phyloP scores from a whole-genome alignment of 495 filamentous ascomycete species.

The Platismatia glauca region DNA sequence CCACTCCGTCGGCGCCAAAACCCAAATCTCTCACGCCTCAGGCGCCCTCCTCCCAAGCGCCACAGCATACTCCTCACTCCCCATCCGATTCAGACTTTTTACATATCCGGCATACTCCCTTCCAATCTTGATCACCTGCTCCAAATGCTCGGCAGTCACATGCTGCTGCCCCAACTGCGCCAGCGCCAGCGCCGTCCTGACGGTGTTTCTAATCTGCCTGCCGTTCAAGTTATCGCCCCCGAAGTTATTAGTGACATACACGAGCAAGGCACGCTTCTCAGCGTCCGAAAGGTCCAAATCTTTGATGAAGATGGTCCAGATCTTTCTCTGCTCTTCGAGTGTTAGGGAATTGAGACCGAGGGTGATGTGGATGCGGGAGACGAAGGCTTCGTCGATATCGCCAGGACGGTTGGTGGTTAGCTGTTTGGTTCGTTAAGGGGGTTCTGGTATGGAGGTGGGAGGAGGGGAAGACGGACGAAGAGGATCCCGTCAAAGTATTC shows the following conservation, averaged over 20 bases:
- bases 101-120: conserved; percentile 17
- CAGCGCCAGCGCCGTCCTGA: conserved; percentile 19
- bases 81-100: conserved; percentile 11
- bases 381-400: conserved; percentile 22
- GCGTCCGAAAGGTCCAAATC: conserved; percentile 15
- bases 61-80: conserved; percentile 15
- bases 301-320: conserved; percentile 21
- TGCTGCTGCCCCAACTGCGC: conserved; percentile 14
- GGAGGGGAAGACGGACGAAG: conserved; percentile 18
- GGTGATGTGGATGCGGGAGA: conserved; percentile 19
- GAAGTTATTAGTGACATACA: conserved; percentile 13
- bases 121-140: conserved; percentile 17
- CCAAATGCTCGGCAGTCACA: conserved; percentile 16
- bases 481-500: conserved; percentile 45
- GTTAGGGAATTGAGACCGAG: conserved; percentile 13
- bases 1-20: background rate
- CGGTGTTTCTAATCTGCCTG: conserved; percentile 19
- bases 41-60: conserved; percentile 15
- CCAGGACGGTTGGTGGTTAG: conserved; percentile 20
- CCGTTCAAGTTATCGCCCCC: conserved; percentile 18
- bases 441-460: background rate
- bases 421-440: background rate
- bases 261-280: conserved; percentile 12
- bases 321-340: conserved; percentile 14
- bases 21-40: background rate